phyloP scores from a whole-genome alignment of 2,329 filamentous ascomycete species.

The Pyricularia pennisetigena region DNA sequence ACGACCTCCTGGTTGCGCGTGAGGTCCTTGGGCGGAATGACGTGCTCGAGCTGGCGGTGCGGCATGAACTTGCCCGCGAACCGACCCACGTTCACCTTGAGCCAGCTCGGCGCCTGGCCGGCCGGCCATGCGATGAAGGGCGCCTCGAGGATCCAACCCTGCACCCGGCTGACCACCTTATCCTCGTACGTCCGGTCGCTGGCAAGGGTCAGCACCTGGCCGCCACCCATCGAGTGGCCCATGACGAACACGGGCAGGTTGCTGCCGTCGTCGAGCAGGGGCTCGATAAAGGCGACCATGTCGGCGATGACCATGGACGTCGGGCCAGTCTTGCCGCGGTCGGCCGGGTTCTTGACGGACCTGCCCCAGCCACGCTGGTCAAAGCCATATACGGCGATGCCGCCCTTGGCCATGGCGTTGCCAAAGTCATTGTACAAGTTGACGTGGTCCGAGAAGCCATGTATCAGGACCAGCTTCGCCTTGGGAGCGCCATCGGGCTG shows the following conservation, averaged over 20 bases:
- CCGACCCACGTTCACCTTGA: constrained; percentile 57
- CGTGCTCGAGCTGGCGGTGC: constrained; percentile 53
- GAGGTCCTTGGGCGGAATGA: constrained; percentile 53
- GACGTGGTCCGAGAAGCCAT: constrained; percentile 84
- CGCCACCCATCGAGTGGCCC: constrained; percentile 89
- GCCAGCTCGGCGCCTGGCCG: constrained; percentile 48
- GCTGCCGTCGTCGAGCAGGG: constrained; percentile 30
- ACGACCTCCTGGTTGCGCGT: constrained; percentile 57
- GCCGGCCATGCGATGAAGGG: constrained; percentile 69
- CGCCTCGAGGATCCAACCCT: constrained; percentile 67
- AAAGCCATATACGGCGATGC: constrained; percentile 62
- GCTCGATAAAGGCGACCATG: constrained; percentile 63
- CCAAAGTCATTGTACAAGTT: constrained; percentile 71
- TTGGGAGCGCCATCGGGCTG: constrained; percentile 46
- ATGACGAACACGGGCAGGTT: constrained; percentile 68
- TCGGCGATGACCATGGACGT: constrained; percentile 67
- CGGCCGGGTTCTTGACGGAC: constrained; percentile 48
- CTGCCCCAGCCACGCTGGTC: constrained; percentile 89
- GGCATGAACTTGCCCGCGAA: constrained; percentile 61
- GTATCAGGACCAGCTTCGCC: constrained; percentile 72
- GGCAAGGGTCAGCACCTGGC: constrained; percentile 56
- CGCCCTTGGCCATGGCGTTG: constrained; percentile 54
- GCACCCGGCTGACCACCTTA: constrained; percentile 44
- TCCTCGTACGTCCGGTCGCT: constrained; percentile 34
- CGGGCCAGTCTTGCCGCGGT: constrained; percentile 64